Conservation (phyloP, 345 rosid genomes). For the Draba incana region DNA sequence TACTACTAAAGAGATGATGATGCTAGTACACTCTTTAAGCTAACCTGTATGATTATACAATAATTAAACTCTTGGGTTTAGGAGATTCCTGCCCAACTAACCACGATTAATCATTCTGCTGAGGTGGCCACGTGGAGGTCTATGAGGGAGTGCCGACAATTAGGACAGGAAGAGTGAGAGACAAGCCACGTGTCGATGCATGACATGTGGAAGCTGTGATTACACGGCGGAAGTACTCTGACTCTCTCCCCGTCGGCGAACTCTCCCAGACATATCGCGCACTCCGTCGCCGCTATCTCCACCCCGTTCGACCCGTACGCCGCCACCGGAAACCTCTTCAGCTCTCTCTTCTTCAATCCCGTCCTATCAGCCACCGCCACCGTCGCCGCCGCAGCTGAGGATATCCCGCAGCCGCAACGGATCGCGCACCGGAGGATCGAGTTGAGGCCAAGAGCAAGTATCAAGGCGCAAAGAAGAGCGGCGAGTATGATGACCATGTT, state of each 20-base stretch:
- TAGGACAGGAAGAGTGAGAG: slow-evolving; percentile 68
- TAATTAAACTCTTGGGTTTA: too few species aligned
- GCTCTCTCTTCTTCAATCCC: slow-evolving; percentile 58
- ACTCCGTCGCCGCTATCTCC: slow-evolving; percentile 48
- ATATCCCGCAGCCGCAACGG: slow-evolving; percentile 56
- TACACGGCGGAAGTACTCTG: slow-evolving; percentile 62
- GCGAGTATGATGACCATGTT: slow-evolving; percentile 83
- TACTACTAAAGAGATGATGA: too few species aligned
- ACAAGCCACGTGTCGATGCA: slow-evolving; percentile 68
- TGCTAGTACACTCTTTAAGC: too few species aligned
- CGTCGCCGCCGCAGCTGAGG: slow-evolving; percentile 37
- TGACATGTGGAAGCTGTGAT: slow-evolving; percentile 57
- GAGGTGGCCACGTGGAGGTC: slow-evolving; percentile 29
- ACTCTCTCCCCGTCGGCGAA: slow-evolving; percentile 55
- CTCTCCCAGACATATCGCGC: slow-evolving; percentile 65
- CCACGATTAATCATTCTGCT: neutral
- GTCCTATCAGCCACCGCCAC: slow-evolving; percentile 44
- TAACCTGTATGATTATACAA: too few species aligned
- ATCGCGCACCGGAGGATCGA: slow-evolving; percentile 68
- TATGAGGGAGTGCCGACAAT: slow-evolving; percentile 50
- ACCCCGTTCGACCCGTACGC: slow-evolving; percentile 45
- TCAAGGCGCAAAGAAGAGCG: slow-evolving; percentile 64
- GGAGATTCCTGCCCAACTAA: neutral
- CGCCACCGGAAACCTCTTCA: slow-evolving; percentile 64
- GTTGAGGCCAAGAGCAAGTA: slow-evolving; percentile 66